Evolutionary conservation across 1,284 basidiomycete species (phyloP).

Genomic region (Cutaneotrichosporon mucoides): DNA sequence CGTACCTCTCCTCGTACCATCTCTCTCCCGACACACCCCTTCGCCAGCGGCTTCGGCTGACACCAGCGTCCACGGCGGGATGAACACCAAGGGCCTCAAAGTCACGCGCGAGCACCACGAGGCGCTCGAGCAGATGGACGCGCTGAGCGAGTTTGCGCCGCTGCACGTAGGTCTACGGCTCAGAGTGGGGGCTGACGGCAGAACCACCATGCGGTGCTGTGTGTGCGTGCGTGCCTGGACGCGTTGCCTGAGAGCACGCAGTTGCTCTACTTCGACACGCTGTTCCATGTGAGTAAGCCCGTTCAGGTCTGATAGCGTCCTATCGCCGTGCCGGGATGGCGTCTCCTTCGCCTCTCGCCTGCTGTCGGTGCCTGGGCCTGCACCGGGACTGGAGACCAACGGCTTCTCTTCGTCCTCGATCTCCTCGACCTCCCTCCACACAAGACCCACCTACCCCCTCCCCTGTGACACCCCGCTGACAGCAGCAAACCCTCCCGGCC

Average conservation of each 20-base stretch:
- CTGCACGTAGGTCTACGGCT: constrained; percentile 55
- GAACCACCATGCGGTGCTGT: constrained; percentile 54
- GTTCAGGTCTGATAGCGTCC: no score
- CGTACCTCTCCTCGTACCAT: no score
- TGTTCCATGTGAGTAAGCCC: constrained; percentile 60
- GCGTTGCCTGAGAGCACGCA: constrained; percentile 57
- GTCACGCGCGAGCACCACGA: constrained; percentile 56
- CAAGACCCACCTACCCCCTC: no score
- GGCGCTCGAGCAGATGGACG: constrained; percentile 66
- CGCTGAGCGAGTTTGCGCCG: constrained; percentile 71
- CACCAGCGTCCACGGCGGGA: constrained; percentile 74
- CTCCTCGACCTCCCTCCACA: no score
- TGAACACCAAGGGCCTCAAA: constrained; percentile 62
- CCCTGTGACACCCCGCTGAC: neutral
- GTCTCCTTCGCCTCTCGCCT: no score
- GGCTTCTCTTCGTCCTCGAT: no score
- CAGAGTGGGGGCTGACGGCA: constrained; percentile 17
- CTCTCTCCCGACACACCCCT: no score
- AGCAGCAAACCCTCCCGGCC: constrained; percentile 58
- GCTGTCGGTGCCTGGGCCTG: no score
- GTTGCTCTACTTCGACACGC: constrained; percentile 66
- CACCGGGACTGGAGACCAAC: no score
- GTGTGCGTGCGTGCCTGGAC: constrained; percentile 57
- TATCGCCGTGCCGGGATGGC: no score
- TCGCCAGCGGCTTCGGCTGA: neutral